Evolutionary conservation across 2,329 filamentous ascomycete genomes (phyloP).

Genomic region (Coleophoma crateriformis): DNA sequence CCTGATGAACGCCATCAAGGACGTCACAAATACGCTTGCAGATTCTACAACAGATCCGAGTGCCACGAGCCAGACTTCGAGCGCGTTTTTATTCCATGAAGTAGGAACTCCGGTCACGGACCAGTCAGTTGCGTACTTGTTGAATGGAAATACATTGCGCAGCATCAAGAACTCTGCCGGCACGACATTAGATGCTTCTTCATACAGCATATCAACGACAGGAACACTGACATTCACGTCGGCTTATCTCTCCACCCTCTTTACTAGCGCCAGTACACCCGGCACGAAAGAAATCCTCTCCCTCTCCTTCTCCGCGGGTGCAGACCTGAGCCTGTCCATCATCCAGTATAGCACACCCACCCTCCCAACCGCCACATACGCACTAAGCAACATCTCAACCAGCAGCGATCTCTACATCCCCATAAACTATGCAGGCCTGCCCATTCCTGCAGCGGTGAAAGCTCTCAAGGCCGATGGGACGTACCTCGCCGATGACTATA

Average conservation of each 20-base stretch:
- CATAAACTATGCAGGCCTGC: constrained; percentile 44
- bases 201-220: constrained; percentile 39
- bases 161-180: constrained; percentile 32
- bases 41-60: constrained; percentile 43
- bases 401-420: constrained; percentile 37
- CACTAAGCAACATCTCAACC: constrained; percentile 1
- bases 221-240: constrained; percentile 40
- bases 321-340: constrained; percentile 39
- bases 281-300: constrained; percentile 46
- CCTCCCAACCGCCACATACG: constrained; percentile 7
- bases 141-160: constrained; percentile 48
- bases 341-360: constrained; percentile 46
- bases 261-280: constrained; percentile 32
- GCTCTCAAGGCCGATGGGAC: constrained; percentile 41
- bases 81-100: constrained; percentile 50
- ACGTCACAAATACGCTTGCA: constrained; percentile 42
- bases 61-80: constrained; percentile 39
- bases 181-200: constrained; percentile 30
- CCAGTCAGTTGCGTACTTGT: constrained; percentile 39
- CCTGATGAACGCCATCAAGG: constrained; percentile 36
- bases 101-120: constrained; percentile 36
- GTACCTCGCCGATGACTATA: constrained; percentile 52
- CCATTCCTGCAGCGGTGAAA: constrained; percentile 44
- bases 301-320: constrained; percentile 45
- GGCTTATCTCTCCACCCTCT: constrained; percentile 38